Base-by-base conservation (phyloP, 2,329 filamentous ascomycete species). In the Alternaria viburni region DNA sequence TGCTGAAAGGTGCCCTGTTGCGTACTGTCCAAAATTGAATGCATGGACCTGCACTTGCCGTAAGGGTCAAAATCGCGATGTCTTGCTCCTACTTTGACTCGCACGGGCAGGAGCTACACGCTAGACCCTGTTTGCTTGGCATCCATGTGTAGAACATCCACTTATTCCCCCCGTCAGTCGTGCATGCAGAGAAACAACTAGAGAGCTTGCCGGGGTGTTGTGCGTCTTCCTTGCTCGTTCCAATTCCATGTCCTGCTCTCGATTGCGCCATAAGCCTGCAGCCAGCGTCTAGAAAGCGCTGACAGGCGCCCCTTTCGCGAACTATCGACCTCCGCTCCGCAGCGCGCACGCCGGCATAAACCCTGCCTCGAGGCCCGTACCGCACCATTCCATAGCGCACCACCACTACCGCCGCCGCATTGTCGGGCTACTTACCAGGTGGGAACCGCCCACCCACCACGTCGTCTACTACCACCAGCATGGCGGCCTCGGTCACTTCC, bases 371-470 rank as follows among this genome's bases (percentile, higher is more conserved):
- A 66, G 56, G 59, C 52, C 44, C 54, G 59, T 46, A 57, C 57
- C 50, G 59, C 49, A 43, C 56, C 23, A 50, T 44, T 46, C 49
- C 36, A 47, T 54, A 59, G 51, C 51, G 57, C 28, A 61, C 49
- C 54, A 57, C 50, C 54, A 57, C 50, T 60, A 54, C 50, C 60
- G 54, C 64, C 68, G 69, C 68, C 68, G 70, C 70, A 68, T 74
- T 75, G 74, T 70, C 72, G 55, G 72, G 69, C 56, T 71, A 69
- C 49, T 54, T 68, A 28, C 68, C 69, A 64, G 69, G 75, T 75
- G 77, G 74, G 71, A 76, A 70, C 56, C 73, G 71, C 73, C 75
- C 72, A 72, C 72, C 69, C 64, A 66, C 62, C 54, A 71, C 65
- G 54, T 41, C 36, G 36, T 50, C 64, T 54, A 50, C 72, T 61